phyloP scores from a whole-genome alignment of 1,284 basidiomycete genomes.

The Sanghuangporus weigelae region DNA sequence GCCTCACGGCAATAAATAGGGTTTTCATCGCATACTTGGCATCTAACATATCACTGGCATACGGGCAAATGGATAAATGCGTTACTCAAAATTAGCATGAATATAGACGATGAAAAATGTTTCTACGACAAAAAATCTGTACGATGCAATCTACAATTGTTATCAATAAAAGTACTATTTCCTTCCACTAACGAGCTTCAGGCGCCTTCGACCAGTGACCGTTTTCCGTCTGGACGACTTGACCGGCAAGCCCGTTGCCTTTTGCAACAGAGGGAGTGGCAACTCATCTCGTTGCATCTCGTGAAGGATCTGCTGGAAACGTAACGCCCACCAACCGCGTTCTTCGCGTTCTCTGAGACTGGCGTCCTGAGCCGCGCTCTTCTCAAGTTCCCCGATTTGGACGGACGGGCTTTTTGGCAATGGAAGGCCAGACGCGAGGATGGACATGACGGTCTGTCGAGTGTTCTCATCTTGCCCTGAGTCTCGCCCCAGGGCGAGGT shows the following conservation, averaged over 20 bases:
- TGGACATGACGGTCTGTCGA: constrained; percentile 39
- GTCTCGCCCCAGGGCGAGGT: constrained; percentile 28
- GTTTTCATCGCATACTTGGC: neutral
- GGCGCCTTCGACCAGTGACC: constrained; percentile 5
- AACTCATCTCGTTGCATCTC: constrained; percentile 39
- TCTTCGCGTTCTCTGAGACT: constrained; percentile 60
- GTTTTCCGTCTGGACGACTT: constrained; percentile 4
- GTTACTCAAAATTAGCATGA: constrained; percentile 8
- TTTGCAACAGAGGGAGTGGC: neutral
- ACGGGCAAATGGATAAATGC: neutral
- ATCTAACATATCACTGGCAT: neutral
- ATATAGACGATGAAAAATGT: constrained; percentile 9
- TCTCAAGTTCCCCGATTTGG: constrained; percentile 37
- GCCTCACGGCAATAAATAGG: constrained; percentile 52
- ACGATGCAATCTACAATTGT: neutral
- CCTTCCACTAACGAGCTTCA: constrained; percentile 6
- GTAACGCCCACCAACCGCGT: constrained; percentile 71
- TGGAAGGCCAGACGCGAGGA: constrained; percentile 55
- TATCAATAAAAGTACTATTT: neutral
- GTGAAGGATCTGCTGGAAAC: constrained; percentile 63
- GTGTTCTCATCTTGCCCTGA: constrained; percentile 36
- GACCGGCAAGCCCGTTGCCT: neutral
- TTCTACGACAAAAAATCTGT: neutral
- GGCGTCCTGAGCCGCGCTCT: constrained; percentile 26
- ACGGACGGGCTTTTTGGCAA: constrained; percentile 64